Percentiles rank a stretch among this genome's conserved stretches.
Evolutionary conservation across 2,329 filamentous ascomycete species (phyloP).

Genomic region (Blumeriella jaapii): DNA sequence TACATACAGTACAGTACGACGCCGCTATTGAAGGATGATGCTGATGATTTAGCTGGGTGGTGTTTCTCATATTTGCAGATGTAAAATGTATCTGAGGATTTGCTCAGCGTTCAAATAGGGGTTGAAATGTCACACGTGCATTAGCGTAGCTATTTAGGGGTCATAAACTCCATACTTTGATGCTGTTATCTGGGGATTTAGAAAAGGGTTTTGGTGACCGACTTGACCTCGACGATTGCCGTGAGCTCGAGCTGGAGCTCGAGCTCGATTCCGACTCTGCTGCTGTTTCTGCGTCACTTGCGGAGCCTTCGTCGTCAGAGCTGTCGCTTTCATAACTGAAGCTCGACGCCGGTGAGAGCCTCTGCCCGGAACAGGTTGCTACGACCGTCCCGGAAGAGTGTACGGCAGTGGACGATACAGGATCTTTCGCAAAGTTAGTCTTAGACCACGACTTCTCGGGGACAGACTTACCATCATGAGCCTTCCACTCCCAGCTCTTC

Average conservation of each 20-base stretch:
- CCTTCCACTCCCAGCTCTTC: conserved; percentile 25
- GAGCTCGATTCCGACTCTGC: background rate
- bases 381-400: conserved; percentile 26
- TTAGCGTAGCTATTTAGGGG: conserved; percentile 9
- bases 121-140: conserved; percentile 7
- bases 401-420: conserved; percentile 23
- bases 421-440: conserved; percentile 15
- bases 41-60: background rate
- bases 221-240: conserved; percentile 1
- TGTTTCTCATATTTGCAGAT: conserved; percentile 1
- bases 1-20: no score
- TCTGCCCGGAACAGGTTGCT: conserved; percentile 27
- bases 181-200: conserved; percentile 30
- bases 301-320: conserved; percentile 7
- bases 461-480: conserved; percentile 24
- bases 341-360: conserved; percentile 7
- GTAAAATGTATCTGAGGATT: conserved; percentile 1
- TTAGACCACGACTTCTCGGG: background rate
- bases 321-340: conserved; percentile 8
- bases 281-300: background rate
- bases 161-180: conserved; percentile 36
- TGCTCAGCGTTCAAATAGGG: conserved; percentile 11
- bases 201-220: background rate
- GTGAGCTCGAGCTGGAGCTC: no score
- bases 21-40: no score